Evolutionary conservation across 371 early-diverging fungal genomes (phyloP), one percentile per base, ranked within the genome.

Genomic region (Apophysomyces ossiformis): DNA sequence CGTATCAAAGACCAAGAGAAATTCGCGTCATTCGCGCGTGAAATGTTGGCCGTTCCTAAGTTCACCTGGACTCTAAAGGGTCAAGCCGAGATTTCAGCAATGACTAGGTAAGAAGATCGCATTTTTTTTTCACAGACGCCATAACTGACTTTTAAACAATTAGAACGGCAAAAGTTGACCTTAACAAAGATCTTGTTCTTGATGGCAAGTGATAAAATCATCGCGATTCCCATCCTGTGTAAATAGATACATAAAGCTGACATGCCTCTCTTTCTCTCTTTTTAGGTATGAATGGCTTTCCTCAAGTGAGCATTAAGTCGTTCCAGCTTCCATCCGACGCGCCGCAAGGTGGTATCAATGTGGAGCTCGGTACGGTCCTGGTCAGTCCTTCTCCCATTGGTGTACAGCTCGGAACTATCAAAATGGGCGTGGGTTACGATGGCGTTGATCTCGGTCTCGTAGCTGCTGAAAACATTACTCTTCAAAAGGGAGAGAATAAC

Each of bases 341-440:
- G 45, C 76, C 84, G 7, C 66, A 72, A 37, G 87, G 87, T 32
- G 87, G 87, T 70, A 84, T 87, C 58, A 65, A 76, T 35, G 64
- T 87, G 57, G 69, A 65, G n/a, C 79, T 87, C 13, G 82, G 79
- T 41, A 84, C 83, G 15, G 68, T 72, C 44, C 60, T 87, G 67
- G 71, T 69, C 68, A 84, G 83, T 63, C 84, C 84, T 37, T 84
- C 84, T n/a, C 82, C 87, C 44, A 78, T 87, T 60, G 82, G 83
- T 63, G 78, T 87, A 2, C 65, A 79, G 32, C 76, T 87, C 7
- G 87, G 87, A 54, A 82, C 81, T 4, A 75, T 87, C 61, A 67
- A 70, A 18, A 73, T 87, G 58, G 70, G 65, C 4, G 79, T 87
- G 57, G 67, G 67, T 5, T 83, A 73, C 65, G 69, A 83, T 43